Evolutionary conservation across 768 basidiomycete genomes (phyloP), one percentile per base, ranked within the genome.

Genomic region (Russula griseocarnosa): DNA sequence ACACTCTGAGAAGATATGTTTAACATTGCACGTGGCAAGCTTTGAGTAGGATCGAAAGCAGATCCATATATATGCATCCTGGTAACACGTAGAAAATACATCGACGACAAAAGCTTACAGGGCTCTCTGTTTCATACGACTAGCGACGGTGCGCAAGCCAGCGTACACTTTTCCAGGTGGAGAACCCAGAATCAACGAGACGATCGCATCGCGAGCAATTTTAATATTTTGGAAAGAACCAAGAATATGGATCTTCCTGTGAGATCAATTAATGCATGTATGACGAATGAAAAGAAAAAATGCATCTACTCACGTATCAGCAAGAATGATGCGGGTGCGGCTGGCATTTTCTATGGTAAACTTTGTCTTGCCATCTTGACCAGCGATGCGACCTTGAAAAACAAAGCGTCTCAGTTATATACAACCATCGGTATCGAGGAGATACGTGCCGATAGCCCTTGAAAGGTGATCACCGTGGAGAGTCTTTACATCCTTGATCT

Each of bases 141-240:
- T 88, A 73, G 92, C 92, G 53, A 97, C 91, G 6, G 93, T 94
- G 72, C 94, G 82, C 69, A 98, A 76, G 38, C 92, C 89, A 8
- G 94, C 91, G 69, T 98, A 92, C 7, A 94, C 92, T 73, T 94
- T 92, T 57, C 95, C 95, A 55, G 95, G 95, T 0, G 95, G 95
- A 16, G 94, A 95, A 36, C 95, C 95, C 18, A 98, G 81, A 68
- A 98, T 98, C 22, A 97, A 83, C 16, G 92, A 94, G 30, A 97
- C 95, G 66, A 99, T 87, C 7, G 97, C 94, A 74, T 98, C 96
- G 61, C 95, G 83, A 0, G 97, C 97, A 62, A 98, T 84, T 76
- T 96, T 97, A 80, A 99, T 98, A 72, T 97, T 97, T 79, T 95
- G 92, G 79, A 97, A 98, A 18, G 95, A 96, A 26, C 97, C 97